A percentile compares a stretch with the other conserved stretches of the same genome.
phyloP scores from a whole-genome alignment of 345 rosid genomes.

The Salix suchowensis region DNA sequence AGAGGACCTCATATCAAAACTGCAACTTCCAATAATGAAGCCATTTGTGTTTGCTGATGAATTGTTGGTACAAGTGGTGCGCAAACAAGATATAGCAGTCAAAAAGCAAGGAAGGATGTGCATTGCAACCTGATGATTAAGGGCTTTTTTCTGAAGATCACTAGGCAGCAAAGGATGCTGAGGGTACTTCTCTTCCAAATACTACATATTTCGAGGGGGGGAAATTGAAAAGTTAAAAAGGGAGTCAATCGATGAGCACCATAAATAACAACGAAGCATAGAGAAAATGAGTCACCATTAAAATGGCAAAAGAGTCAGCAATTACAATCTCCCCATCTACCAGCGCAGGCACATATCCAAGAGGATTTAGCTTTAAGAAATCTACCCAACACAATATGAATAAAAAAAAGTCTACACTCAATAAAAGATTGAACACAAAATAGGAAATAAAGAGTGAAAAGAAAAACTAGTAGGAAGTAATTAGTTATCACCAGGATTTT shows the following conservation, averaged over 20 bases:
- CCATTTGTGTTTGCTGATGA: too few species aligned
- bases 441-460: neutral
- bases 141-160: conserved; percentile 53
- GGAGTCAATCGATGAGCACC: neutral
- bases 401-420: neutral
- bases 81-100: neutral
- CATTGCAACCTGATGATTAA: conserved; percentile 58
- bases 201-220: conserved; percentile 26
- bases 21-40: too few species aligned
- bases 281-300: conserved; percentile 33
- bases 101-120: neutral
- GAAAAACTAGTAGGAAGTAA: neutral
- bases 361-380: conserved; percentile 66
- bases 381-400: conserved; percentile 35
- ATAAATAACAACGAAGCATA: neutral
- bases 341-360: conserved; percentile 69
- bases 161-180: conserved; percentile 59
- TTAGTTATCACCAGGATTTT: conserved; percentile 42
- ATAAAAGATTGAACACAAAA: neutral
- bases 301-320: conserved; percentile 75
- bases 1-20: too few species aligned
- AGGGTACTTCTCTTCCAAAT: conserved; percentile 82
- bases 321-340: conserved; percentile 65
- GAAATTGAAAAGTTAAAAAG: neutral
- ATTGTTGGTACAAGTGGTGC: neutral